Conservation (phyloP, 768 basidiomycete genomes). For the Xanthoconium purpureum region DNA sequence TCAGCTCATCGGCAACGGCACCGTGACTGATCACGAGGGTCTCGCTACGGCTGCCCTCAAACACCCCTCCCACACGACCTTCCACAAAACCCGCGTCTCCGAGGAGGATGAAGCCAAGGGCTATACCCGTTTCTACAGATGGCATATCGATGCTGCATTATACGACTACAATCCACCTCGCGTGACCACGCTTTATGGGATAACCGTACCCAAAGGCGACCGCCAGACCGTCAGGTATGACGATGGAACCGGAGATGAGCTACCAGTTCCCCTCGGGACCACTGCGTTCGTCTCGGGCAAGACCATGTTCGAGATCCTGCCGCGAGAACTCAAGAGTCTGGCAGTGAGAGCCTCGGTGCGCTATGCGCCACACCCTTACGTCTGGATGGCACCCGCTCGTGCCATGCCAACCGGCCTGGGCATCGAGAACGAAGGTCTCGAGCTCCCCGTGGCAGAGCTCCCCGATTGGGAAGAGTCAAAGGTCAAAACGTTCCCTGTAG, state of each 20-base stretch:
- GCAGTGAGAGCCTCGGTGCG: constrained; percentile 73
- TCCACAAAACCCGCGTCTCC: constrained; percentile 78
- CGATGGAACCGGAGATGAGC: constrained; percentile 83
- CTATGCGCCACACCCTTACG: constrained; percentile 85
- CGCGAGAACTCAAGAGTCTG: constrained; percentile 68
- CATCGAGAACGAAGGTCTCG: constrained; percentile 73
- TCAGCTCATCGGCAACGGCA: constrained; percentile 89
- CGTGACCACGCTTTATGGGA: constrained; percentile 82
- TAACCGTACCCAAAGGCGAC: constrained; percentile 65
- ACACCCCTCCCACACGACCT: constrained; percentile 82
- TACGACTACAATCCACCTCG: constrained; percentile 75
- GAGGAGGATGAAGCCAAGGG: constrained; percentile 73
- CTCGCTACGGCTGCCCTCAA: constrained; percentile 74
- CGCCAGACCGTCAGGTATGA: constrained; percentile 71
- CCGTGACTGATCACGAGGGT: constrained; percentile 76
- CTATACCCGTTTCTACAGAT: constrained; percentile 85
- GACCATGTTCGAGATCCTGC: constrained; percentile 81
- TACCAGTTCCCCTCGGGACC: constrained; percentile 79
- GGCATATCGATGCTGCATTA: constrained; percentile 90
- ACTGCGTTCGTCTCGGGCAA: constrained; percentile 81
- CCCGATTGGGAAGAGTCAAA: constrained; percentile 80
- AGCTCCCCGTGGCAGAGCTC: constrained; percentile 62
- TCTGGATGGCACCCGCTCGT: constrained; percentile 83
- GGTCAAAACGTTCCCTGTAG: constrained; percentile 69
- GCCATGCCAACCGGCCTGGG: constrained; percentile 79